Percentiles rank a stretch among this genome's conserved stretches.
These are phyloP conservation scores for Canariomyces notabilis DNA, from an alignment of 2,329 filamentous ascomycete species.

Conservation along the genomic window DNA sequence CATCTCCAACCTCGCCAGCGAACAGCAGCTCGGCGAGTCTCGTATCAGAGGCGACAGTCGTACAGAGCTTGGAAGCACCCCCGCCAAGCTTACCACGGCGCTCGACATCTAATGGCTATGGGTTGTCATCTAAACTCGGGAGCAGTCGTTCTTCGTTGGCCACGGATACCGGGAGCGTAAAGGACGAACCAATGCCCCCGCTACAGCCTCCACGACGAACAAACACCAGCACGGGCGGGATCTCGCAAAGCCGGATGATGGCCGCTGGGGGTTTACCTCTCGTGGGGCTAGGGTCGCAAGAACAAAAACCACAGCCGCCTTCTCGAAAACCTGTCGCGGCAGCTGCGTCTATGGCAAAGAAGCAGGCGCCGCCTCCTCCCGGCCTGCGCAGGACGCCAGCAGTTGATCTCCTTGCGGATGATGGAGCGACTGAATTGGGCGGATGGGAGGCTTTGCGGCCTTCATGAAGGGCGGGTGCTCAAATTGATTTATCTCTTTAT, in stretches of 20 bases:
- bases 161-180: conserved; percentile 5
- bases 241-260: conserved; percentile 14
- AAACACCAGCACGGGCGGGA: conserved; percentile 20
- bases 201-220: conserved; percentile 24
- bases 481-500: not conserved
- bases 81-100: conserved; percentile 11
- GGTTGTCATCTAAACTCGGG: not conserved
- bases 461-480: conserved; percentile 25
- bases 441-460: conserved; percentile 55
- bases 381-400: conserved; percentile 32
- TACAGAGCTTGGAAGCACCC: conserved; percentile 5
- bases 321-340: conserved; percentile 23
- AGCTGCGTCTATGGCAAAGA: conserved; percentile 22
- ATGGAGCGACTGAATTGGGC: conserved; percentile 39
- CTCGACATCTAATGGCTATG: conserved; percentile 11
- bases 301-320: conserved; percentile 21
- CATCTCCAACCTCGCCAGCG: conserved; percentile 30
- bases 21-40: conserved; percentile 21
- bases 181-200: conserved; percentile 12
- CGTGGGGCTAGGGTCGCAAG: conserved; percentile 16
- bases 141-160: conserved; percentile 2
- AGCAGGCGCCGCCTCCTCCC: conserved; percentile 23
- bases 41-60: not conserved
- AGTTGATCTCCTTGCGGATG: conserved; percentile 45
- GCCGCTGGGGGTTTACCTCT: conserved; percentile 23